Conservation (phyloP, 352 stramenopile species). For the Phytophthora tentaculata region DNA sequence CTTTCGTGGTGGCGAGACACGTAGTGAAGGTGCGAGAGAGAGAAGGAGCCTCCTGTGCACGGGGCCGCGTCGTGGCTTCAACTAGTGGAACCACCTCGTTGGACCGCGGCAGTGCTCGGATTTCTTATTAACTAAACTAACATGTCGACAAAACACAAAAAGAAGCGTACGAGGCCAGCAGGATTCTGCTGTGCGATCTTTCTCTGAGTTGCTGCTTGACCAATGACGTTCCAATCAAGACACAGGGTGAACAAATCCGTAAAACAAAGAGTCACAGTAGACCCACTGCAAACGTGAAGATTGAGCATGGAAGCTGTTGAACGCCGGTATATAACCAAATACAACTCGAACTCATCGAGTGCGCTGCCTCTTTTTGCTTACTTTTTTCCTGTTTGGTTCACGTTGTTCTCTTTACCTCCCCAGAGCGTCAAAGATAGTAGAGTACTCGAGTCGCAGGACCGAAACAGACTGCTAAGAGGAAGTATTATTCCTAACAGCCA, state of each 20-base stretch:
- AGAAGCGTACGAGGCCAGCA: too few species aligned
- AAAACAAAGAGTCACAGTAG: too few species aligned
- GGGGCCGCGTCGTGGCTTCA: constrained; percentile 12
- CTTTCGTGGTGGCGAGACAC: constrained; percentile 52
- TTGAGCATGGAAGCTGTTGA: too few species aligned
- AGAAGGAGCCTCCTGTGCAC: constrained; percentile 33
- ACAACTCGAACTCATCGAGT: constrained; percentile 39
- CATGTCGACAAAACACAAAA: constrained; percentile 35
- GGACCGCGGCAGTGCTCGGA: constrained; percentile 29
- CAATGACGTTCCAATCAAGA: too few species aligned
- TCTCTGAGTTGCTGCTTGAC: neutral
- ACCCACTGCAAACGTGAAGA: too few species aligned
- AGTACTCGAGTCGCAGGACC: too few species aligned
- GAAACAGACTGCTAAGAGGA: too few species aligned
- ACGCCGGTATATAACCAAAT: constrained; percentile 41
- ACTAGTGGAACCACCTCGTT: constrained; percentile 10
- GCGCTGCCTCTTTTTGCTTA: constrained; percentile 23
- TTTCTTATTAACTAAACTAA: constrained; percentile 61
- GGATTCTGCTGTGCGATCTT: constrained; percentile 5
- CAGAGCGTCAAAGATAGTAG: constrained; percentile 9
- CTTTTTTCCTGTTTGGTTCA: constrained; percentile 21
- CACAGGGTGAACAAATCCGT: too few species aligned
- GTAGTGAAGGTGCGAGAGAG: constrained; percentile 52
- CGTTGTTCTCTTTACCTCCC: constrained; percentile 18
- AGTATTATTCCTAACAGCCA: too few species aligned